Percentiles rank a stretch among this genome's conserved stretches.
Evolutionary conservation across 1,284 basidiomycete species (phyloP).

Genomic region (Dichomitus squalens): DNA sequence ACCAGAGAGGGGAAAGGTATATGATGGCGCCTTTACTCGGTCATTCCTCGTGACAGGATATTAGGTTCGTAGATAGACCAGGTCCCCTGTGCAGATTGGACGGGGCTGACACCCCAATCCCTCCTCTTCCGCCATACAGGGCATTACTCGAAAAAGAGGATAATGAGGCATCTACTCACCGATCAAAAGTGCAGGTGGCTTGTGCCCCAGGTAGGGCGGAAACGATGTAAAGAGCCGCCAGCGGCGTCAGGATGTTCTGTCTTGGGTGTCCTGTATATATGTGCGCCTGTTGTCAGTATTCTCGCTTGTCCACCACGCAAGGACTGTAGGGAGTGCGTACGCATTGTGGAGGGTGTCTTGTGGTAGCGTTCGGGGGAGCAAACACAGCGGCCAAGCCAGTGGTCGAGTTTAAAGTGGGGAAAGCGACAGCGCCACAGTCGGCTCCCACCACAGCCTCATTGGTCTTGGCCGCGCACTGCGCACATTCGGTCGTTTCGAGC

Average conservation of each 20-base stretch:
- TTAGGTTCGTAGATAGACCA: background rate
- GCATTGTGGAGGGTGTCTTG: background rate
- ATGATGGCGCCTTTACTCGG: background rate
- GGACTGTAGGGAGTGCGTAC: background rate
- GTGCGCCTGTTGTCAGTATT: background rate
- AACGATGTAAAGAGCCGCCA: background rate
- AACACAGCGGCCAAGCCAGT: background rate
- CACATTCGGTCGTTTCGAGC: background rate
- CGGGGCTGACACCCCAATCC: too few species aligned
- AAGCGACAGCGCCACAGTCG: background rate
- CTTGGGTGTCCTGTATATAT: background rate
- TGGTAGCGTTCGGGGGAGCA: background rate
- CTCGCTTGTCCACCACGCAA: background rate
- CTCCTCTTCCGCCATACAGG: too few species aligned
- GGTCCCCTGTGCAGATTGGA: background rate
- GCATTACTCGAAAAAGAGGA: too few species aligned
- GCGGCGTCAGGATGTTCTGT: background rate
- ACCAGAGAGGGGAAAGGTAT: background rate
- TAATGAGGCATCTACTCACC: background rate
- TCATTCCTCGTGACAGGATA: too few species aligned
- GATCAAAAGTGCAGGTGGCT: background rate
- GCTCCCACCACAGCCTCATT: background rate
- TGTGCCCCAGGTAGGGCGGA: constrained; percentile 3
- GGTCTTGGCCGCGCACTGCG: too few species aligned
- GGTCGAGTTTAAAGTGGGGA: background rate